Base-by-base conservation (phyloP, 345 rosid genomes). In the Trapa incisa region DNA sequence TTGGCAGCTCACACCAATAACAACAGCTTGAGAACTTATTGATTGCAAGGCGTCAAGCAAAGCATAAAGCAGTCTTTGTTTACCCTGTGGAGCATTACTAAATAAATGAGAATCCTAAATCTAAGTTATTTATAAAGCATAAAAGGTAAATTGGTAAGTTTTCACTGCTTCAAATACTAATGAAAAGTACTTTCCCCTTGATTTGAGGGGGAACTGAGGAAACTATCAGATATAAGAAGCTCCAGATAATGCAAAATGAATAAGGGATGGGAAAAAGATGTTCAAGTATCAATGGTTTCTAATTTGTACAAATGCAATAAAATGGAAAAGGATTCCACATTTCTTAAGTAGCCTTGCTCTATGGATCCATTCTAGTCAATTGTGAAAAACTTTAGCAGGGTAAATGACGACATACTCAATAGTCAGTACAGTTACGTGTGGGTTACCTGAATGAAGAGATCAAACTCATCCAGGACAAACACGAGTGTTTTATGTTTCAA, bases 41-140 rank as follows among this genome's bases (percentile, higher is more conserved):
- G 92, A 81, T 73, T 91, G 97, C 96, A 91, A 86, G n/a, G 97
- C 97, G 74, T 93, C 99, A 71, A 91, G 76, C 78, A 93, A 77
- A 74, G 92, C 85, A 80, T 91, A 91, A 33, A 87, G 91, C 66
- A 93, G 74, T 64, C 92, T 78, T 74, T 93, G 99, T 73, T 91
- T 93, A 66, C 96, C 95, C 97, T 91, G 79, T 67, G 82, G 66
- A 74, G 45, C 48, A 57, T 37, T 35, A 14, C 73, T 37, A 67
- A 52, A 4, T 65, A 61, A 43, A 29, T 58, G 62, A 33, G 50
- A 64, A 32, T 33, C 64, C 37, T 38, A 33, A 60, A 60, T 17
- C 22, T 3, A 9, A 64, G 61, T 57, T 57, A 5, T 7, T 29
- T 16, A 22, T 29, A n/a, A 22, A 32, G 32, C 2, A 52, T 5